Evolutionary conservation across 495 filamentous ascomycete species (phyloP).

Genomic region (Penicillium bialowiezense): DNA sequence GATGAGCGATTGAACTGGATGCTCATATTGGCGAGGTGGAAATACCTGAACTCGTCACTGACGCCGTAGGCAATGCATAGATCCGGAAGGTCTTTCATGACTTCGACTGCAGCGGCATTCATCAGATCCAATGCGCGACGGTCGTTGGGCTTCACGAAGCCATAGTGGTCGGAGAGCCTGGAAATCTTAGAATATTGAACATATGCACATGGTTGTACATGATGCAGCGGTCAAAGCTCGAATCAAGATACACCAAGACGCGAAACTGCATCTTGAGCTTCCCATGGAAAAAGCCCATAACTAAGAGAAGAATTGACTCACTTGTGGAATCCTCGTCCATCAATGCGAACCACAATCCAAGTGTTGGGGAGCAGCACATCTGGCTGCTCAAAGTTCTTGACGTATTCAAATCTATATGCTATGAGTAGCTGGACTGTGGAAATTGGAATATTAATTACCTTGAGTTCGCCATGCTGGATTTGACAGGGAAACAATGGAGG

Average conservation of each 20-base stretch:
- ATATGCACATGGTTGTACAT: background rate
- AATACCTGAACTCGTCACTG: slow-evolving; percentile 87
- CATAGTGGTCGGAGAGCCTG: slow-evolving; percentile 77
- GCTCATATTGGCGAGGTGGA: too few relatives aligned
- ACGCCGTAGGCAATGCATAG: slow-evolving; percentile 85
- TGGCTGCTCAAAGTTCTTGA: slow-evolving; percentile 79
- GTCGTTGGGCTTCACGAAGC: slow-evolving; percentile 91
- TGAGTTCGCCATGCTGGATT: slow-evolving; percentile 59
- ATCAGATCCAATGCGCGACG: slow-evolving; percentile 82
- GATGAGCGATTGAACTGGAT: background rate
- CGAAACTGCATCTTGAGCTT: too few relatives aligned
- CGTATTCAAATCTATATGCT: slow-evolving; percentile 78
- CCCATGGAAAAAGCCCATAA: background rate
- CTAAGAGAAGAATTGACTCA: slow-evolving; percentile 34
- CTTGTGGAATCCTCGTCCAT: slow-evolving; percentile 92
- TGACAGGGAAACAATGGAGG: slow-evolving; percentile 2
- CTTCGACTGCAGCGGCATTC: slow-evolving; percentile 83
- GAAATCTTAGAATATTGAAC: slow-evolving; percentile 6
- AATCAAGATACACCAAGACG: background rate
- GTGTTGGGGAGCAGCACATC: slow-evolving; percentile 82
- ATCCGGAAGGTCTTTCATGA: slow-evolving; percentile 82
- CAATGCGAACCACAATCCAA: slow-evolving; percentile 89
- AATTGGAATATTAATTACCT: slow-evolving; percentile 38
- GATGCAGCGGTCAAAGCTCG: background rate
- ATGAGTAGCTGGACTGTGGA: slow-evolving; percentile 5